Evolutionary conservation across 1,284 basidiomycete species (phyloP).

Genomic region (Boletus sp.): DNA sequence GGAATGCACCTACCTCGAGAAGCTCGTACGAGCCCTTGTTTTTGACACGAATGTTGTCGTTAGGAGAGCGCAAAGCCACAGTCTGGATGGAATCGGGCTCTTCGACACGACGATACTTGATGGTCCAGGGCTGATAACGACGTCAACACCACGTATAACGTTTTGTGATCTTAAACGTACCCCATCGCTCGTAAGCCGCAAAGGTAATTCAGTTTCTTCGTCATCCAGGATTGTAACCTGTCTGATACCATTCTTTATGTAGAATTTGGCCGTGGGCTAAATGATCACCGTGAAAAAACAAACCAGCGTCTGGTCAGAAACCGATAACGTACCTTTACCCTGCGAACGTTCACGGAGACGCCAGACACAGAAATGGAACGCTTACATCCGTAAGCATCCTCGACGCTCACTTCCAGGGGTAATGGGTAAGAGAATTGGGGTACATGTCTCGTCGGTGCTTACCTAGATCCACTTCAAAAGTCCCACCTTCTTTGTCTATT

Average conservation of each 20-base stretch:
- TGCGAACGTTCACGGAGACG: constrained; percentile 84
- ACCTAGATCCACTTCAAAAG: constrained; percentile 80
- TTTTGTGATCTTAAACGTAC: constrained; percentile 44
- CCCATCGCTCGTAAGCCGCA: constrained; percentile 83
- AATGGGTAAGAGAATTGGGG: constrained; percentile 1
- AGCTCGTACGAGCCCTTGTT: constrained; percentile 78
- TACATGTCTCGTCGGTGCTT: constrained; percentile 20
- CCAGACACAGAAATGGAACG: constrained; percentile 74
- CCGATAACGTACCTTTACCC: constrained; percentile 59
- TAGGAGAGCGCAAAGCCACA: constrained; percentile 55
- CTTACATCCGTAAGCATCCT: constrained; percentile 88
- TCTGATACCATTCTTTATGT: constrained; percentile 55
- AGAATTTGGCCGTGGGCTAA: constrained; percentile 86
- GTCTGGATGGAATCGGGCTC: constrained; percentile 44
- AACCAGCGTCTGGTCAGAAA: neutral
- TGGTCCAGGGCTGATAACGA: constrained; percentile 68
- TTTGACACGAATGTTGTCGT: constrained; percentile 66
- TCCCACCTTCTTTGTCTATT: constrained; percentile 68
- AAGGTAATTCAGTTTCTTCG: constrained; percentile 66
- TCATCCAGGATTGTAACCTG: constrained; percentile 73
- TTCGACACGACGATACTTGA: constrained; percentile 67
- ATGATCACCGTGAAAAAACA: constrained; percentile 6
- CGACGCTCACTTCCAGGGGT: constrained; percentile 61
- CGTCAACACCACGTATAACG: constrained; percentile 3
- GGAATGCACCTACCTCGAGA: constrained; percentile 47